Base-by-base conservation (phyloP, 768 basidiomycete species). In the Sarcomyxa edulis region DNA sequence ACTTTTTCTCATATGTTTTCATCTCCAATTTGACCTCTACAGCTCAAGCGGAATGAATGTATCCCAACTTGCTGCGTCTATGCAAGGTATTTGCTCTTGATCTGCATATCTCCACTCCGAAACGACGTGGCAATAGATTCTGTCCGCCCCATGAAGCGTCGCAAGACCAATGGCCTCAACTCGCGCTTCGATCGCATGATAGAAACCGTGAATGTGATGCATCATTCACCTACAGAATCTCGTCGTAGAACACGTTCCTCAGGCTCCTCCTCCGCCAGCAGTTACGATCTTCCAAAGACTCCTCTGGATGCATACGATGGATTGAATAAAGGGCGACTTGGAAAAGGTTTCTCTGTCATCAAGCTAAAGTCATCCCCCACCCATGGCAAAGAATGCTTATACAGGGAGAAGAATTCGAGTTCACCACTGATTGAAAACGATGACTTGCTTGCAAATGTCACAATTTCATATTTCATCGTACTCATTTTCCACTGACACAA, bases 111-210 rank as follows among this genome's bases (percentile, higher is more conserved):
- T n/a, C n/a, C n/a, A n/a, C n/a, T n/a, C n/a, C n/a, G n/a, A n/a
- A n/a, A n/a, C n/a, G n/a, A n/a, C n/a, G n/a, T n/a, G n/a, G n/a
- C n/a, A 23, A 18, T 19, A 38, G 36, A 18, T 14, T 3, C 6
- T 1, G 12, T 27, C n/a, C 23, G 37, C 19, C 12, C 30, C 8
- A 21, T 40, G 40, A 84, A 78, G 46, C 71, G 76, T 14, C 67
- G 66, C 18, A 74, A 62, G 48, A 60, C 58, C n/a, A 55, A 48
- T 25, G 69, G 70, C 6, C 57, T 79, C 34, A 86, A 85, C 47
- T 53, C 68, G 23, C 72, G 72, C 26, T 83, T 76, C 47, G 83
- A 86, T 53, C 65, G 65, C 30, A 86, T 87, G 84, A 59, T 85
- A 21, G 66, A 75, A 35, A 66, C 72, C 3, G 75, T 83, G 62